Base-by-base conservation (phyloP, 169 alveolate genomes). In the Plasmodium vivax region DNA sequence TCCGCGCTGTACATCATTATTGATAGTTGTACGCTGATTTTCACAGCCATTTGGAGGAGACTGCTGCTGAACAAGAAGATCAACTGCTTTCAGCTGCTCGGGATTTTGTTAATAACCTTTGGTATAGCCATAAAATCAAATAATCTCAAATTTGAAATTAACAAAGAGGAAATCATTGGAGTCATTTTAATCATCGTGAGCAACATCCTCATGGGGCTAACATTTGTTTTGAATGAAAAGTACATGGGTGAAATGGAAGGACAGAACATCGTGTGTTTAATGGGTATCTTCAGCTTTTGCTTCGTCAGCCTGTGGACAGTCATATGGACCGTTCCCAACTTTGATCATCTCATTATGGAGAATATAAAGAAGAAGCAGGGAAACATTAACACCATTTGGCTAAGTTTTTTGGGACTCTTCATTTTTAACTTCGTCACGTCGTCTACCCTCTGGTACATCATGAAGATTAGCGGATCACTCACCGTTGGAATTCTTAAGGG, bases 211-310 rank as follows among this genome's bases (percentile, higher is more conserved):
- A 95, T 93, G 95, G 97, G 97, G 6, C 68, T 95, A 54, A 83
- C 95, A 7, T 95, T 93, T 34, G 97, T 95, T 9, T 77, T 93
- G 32, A 95, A 95, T 58, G 97, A 95, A 84, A 95, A 95, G 72
- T 95, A 81, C 92, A 93, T 95, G 97, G 32, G 92, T 7, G 51
- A 83, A 38, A 94, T 93, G 75, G 97, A 95, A 74, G 97, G 97
- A 4, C 97, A 94, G 27, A 95, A 95, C 82, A 95, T 95, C 47
- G 97, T 95, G 19, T 95, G 97, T 80, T 91, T 95, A 93, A 95
- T 95, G 96, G 97, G 97, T 19, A 72, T 95, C 16, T 93, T 94
- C 82, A 30, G 96, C 80, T 79, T 84, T 34, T 58, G 91, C 32
- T 72, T 88, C 23, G 47, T 95, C 23, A 85, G 93, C 36, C 38